A percentile compares a stretch with the other conserved stretches of the same genome.
These are phyloP conservation scores for Pseudomicrostroma phylloplanum DNA, from an alignment of 1,284 basidiomycete genomes.

Conservation along the genomic window DNA sequence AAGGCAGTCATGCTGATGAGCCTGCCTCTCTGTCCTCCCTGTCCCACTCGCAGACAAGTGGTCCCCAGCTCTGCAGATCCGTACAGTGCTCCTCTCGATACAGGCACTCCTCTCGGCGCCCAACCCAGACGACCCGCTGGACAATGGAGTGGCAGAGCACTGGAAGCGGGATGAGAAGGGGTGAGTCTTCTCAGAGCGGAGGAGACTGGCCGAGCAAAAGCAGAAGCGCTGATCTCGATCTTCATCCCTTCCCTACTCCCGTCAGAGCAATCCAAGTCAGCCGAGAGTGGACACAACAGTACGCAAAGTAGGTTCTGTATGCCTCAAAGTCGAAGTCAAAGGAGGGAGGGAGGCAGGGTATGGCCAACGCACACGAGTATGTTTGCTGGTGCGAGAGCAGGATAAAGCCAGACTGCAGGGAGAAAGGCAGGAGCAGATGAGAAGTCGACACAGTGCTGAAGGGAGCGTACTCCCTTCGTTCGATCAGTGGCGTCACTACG, in stretches of 20 bases:
- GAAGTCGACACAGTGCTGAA: too few species aligned
- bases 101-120: constrained; percentile 92
- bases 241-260: neutral
- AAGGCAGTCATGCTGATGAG: neutral
- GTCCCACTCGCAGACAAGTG: constrained; percentile 71
- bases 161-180: constrained; percentile 96
- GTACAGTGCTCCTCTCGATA: constrained; percentile 90
- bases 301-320: constrained; percentile 2
- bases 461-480: too few species aligned
- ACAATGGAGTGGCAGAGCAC: constrained; percentile 84
- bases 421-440: too few species aligned
- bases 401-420: too few species aligned
- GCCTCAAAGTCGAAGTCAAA: too few species aligned
- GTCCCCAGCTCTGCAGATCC: constrained; percentile 96
- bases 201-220: neutral
- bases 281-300: constrained; percentile 6
- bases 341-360: too few species aligned
- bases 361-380: too few species aligned
- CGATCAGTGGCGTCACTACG: too few species aligned
- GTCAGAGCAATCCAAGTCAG: constrained; percentile 5
- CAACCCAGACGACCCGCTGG: constrained; percentile 97
- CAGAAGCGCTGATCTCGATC: neutral
- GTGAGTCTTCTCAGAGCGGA: constrained; percentile 55
- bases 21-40: neutral
- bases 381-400: too few species aligned